These are phyloP conservation scores for Passiflora organensis DNA, from an alignment of 345 rosid species.

Conservation along the genomic window DNA sequence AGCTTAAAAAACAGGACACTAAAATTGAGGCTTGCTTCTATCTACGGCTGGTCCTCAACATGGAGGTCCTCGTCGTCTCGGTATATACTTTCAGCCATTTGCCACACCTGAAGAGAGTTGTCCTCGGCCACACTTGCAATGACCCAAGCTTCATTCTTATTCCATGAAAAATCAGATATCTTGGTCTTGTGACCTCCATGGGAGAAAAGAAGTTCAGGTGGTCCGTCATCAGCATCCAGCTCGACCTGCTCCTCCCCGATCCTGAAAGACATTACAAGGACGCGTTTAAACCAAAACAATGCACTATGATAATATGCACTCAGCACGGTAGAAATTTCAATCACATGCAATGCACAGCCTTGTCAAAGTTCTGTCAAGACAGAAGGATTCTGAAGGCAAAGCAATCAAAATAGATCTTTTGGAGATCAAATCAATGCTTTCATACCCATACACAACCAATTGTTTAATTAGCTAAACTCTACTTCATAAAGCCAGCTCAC, in stretches of 20 bases:
- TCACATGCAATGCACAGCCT: too few relatives aligned
- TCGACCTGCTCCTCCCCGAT: slow-evolving; percentile 80
- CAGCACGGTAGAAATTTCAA: not conserved
- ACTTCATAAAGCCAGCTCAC: too few relatives aligned
- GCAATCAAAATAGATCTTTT: too few relatives aligned
- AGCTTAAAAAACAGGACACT: too few relatives aligned
- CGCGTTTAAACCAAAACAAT: not conserved
- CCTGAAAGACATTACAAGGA: slow-evolving; percentile 27
- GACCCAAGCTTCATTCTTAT: slow-evolving; percentile 64
- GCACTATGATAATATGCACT: not conserved
- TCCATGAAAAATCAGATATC: slow-evolving; percentile 84
- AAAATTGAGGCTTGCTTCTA: too few relatives aligned
- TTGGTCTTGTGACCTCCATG: slow-evolving; percentile 84
- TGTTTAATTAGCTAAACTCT: too few relatives aligned
- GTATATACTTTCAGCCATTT: slow-evolving; percentile 71
- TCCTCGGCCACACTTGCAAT: slow-evolving; percentile 79
- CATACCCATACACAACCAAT: too few relatives aligned
- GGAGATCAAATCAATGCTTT: too few relatives aligned
- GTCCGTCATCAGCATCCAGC: slow-evolving; percentile 76
- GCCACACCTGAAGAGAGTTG: slow-evolving; percentile 72
- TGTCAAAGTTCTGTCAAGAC: too few relatives aligned
- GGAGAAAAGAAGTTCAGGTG: slow-evolving; percentile 76
- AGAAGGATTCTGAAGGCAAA: too few relatives aligned
- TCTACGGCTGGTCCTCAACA: slow-evolving; percentile 6
- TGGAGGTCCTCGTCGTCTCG: slow-evolving; percentile 31